Base-by-base conservation (phyloP, 1,284 basidiomycete genomes). In the Ustilago hordei region DNA sequence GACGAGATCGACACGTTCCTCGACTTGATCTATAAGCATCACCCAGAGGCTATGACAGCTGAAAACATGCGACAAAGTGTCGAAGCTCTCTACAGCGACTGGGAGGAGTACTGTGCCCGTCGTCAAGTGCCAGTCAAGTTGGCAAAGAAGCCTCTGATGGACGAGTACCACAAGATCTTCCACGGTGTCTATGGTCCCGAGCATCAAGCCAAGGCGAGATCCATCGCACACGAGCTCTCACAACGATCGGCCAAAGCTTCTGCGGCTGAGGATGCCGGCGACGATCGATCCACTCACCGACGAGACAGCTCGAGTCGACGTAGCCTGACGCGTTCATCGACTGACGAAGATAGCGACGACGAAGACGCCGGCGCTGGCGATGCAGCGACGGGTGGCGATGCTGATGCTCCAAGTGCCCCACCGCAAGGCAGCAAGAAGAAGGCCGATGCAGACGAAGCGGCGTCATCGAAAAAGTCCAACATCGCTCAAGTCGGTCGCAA, bases 41-140 rank as follows among this genome's bases (percentile, higher is more conserved):
- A 78, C 52, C 75, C 75, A 0, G 62, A 71, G 23, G 64, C 71
- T 1, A 70, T 78, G 64, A 74, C 70, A 23, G 47, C 67, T 8
- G 71, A 78, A n/a, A 74, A 52, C 34, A 78, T 78, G 75, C 64
- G 64, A 5, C 55, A 67, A n/a, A 78, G 75, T 53, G 75, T 78
- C 23, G 71, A 78, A 19, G 61, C 71, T 5, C 59, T 78, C 11
- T 71, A 78, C 17, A 34, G 13, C 12, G 75, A 78, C 28, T 78
- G 75, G 75, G 54, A 60, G 4, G 55, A 61, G 9, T 70, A 32
- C 38, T 78, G 75, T 28, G 52, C 71, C 3, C 64, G 45, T 3
- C 74, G 74, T 28, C 60, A 67, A 43, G 64, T 62, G 3, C 58
- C 64, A 12, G 63, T 69, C 32, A 52, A 50, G 34, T 31, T 65